Evolutionary conservation across 208 protist species (phyloP).

Genomic region (Trypanosoma conorhini): DNA sequence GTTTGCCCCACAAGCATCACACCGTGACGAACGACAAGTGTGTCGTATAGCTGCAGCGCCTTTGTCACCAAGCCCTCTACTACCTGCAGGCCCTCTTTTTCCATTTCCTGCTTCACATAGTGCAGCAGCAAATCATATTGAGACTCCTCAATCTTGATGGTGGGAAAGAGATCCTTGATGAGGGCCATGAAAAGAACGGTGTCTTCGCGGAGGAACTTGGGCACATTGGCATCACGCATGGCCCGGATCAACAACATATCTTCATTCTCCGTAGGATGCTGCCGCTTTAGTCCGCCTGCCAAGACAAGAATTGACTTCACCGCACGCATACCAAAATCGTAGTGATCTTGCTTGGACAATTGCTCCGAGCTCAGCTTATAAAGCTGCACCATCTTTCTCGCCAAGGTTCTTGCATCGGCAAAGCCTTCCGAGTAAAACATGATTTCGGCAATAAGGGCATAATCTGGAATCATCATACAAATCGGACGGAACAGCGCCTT

Average conservation of each 20-base stretch:
- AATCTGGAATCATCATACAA: constrained; percentile 98
- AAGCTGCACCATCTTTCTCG: constrained; percentile 97
- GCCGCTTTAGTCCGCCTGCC: constrained; percentile 92
- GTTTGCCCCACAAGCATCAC: constrained; percentile 97
- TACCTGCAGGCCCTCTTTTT: constrained; percentile 65
- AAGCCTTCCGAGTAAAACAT: constrained; percentile 98
- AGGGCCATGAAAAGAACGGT: constrained; percentile 94
- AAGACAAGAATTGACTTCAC: constrained; percentile 97
- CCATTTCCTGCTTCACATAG: constrained; percentile 78
- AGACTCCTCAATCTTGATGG: constrained; percentile 78
- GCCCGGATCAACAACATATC: constrained; percentile 95
- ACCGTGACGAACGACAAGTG: constrained; percentile 91
- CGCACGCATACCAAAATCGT: constrained; percentile 97
- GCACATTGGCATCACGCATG: constrained; percentile 94
- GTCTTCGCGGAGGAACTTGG: constrained; percentile 95
- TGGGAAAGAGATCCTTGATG: constrained; percentile 94
- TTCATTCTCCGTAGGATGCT: constrained; percentile 89
- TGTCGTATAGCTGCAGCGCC: constrained; percentile 95
- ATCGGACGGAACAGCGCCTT: constrained; percentile 98
- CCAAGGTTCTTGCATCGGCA: constrained; percentile 91
- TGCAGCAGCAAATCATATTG: constrained; percentile 78
- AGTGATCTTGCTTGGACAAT: constrained; percentile 96
- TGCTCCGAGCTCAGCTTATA: constrained; percentile 96
- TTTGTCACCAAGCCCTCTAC: constrained; percentile 89
- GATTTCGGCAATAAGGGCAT: constrained; percentile 96